These are phyloP conservation scores for Globisporangium middletonii DNA, from an alignment of 352 stramenopile species.

Conservation along the genomic window DNA sequence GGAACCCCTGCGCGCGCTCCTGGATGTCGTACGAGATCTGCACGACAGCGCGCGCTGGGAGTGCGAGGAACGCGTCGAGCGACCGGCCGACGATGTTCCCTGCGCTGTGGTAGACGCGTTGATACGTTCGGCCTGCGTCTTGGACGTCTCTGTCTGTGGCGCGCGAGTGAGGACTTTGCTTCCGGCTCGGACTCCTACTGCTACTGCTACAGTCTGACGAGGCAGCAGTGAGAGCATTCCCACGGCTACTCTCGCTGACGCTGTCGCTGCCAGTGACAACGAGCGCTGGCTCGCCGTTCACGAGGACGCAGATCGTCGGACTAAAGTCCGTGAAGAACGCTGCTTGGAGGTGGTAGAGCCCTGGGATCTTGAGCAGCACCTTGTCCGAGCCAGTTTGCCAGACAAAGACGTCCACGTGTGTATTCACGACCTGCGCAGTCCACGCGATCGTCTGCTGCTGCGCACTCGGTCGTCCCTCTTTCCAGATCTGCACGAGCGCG, in stretches of 20 bases:
- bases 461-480: conserved; percentile 36
- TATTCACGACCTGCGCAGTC: conserved; percentile 67
- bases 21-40: conserved; percentile 60
- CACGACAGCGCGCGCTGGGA: conserved; percentile 41
- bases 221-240: neutral
- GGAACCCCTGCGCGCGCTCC: conserved; percentile 59
- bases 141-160: neutral
- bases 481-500: conserved; percentile 50
- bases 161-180: neutral
- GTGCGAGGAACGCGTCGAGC: conserved; percentile 47
- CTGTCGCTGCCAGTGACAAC: neutral
- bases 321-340: conserved; percentile 63
- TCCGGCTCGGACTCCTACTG: neutral
- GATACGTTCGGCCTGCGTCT: neutral
- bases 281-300: conserved; percentile 55
- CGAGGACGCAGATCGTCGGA: conserved; percentile 43
- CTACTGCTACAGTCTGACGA: neutral
- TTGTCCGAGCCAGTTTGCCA: conserved; percentile 48
- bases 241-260: neutral
- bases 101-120: conserved; percentile 46
- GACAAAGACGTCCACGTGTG: conserved; percentile 56
- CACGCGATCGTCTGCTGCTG: conserved; percentile 62
- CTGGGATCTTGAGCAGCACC: conserved; percentile 45
- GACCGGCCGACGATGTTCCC: conserved; percentile 50
- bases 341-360: conserved; percentile 63